A percentile compares a stretch with the other conserved stretches of the same genome.
Conservation (phyloP, 1,284 basidiomycete genomes). For the Phaffia rhodozyma region DNA sequence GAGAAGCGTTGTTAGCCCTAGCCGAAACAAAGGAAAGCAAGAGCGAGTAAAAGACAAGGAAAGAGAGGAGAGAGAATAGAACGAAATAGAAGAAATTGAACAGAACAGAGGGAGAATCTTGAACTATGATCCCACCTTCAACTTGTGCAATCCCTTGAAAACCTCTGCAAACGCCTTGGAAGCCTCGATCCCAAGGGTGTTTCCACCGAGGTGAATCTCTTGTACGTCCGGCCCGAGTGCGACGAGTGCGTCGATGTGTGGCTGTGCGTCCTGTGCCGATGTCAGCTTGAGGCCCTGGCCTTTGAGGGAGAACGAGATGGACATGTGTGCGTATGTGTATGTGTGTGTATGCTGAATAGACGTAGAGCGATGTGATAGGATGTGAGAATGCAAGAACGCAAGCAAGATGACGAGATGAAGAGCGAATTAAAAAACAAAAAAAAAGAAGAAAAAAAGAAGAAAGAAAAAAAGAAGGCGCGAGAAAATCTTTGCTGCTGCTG, state of each 20-base stretch:
- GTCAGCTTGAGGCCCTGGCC: conserved; percentile 75
- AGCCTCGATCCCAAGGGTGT: conserved; percentile 91
- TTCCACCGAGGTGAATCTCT: conserved; percentile 88
- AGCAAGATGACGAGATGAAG: too few species aligned
- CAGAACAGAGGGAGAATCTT: background rate
- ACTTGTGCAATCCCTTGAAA: conserved; percentile 52
- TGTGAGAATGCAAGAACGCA: too few species aligned
- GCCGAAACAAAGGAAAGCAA: background rate
- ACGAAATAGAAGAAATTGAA: background rate
- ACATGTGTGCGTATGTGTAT: conserved; percentile 6
- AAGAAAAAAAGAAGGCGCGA: too few species aligned
- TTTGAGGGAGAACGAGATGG: conserved; percentile 48
- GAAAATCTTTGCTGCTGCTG: too few species aligned
- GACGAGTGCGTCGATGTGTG: conserved; percentile 56
- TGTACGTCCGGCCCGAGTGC: conserved; percentile 51
- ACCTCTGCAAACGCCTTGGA: conserved; percentile 73
- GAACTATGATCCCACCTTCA: conserved; percentile 49
- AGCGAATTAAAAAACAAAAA: too few species aligned
- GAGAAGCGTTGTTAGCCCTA: background rate
- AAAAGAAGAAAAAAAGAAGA: too few species aligned
- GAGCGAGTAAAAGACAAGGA: background rate
- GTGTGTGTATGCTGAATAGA: background rate
- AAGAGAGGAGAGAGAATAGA: background rate
- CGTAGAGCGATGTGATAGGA: too few species aligned
- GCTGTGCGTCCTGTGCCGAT: conserved; percentile 63